Base-by-base conservation (phyloP, 441 rosid species). In the Populus hybrid region DNA sequence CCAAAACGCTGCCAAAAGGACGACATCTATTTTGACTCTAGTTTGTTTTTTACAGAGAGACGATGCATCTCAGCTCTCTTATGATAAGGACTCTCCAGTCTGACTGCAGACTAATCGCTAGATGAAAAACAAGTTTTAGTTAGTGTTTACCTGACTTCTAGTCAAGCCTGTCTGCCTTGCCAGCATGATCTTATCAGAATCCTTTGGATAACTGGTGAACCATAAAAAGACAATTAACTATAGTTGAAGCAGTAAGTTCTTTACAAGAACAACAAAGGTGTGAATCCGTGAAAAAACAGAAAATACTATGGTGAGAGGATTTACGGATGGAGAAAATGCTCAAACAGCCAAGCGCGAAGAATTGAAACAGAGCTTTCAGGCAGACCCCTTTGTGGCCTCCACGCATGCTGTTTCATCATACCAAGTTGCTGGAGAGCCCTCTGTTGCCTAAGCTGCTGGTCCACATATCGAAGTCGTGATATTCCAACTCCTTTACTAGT, bases 301-400 rank as follows among this genome's bases (percentile, higher is more conserved):
- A 72, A 69, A 64, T 73, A 70, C 28, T 46, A 42, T 30, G 8
- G 73, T 54, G 34, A 14, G 69, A 35, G 73, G 80, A 85, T 80
- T 87, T 90, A 95, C 99, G 99, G 99, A 72, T 95, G 97, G 80
- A 95, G 99, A 83, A 95, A 95, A 90, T 95, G 99, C 87, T 95
- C 99, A 16, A 95, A 95, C 63, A 95, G 92, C 99, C 99, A 95
- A 68, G 97, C 98, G 30, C 98, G 99, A 72, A 95, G 99, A 76
- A 95, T 67, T 50, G 93, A 88, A 75, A 95, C 99, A 24, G 99
- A 91, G 84, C 88, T 93, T 81, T 95, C 99, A 75, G 99, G 99
- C 73, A 95, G 75, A 67, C 99, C 99, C 57, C 99, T 91, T 80
- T 96, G 99, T 67, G 99, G 98, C 81, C 99, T 87, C 99, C 98